phyloP scores from a whole-genome alignment of 2,329 filamentous ascomycete genomes.

The Calonectria pseudoreteaudii region DNA sequence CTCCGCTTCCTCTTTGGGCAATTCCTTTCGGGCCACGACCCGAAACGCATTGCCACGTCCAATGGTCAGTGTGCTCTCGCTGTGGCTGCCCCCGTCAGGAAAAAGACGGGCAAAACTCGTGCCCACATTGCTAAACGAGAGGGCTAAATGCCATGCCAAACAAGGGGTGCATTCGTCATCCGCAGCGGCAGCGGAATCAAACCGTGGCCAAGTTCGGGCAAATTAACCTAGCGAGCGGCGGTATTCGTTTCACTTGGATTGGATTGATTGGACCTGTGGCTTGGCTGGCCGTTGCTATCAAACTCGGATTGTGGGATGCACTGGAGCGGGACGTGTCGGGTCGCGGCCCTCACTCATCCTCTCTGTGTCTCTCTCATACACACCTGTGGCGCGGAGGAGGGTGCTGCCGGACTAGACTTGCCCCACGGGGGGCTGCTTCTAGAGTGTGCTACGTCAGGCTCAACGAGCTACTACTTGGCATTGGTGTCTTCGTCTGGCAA shows the following conservation, averaged over 20 bases:
- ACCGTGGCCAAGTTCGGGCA: neutral
- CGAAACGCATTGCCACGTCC: neutral
- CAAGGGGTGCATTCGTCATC: constrained; percentile 5
- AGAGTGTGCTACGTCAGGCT: neutral
- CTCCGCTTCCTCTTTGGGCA: neutral
- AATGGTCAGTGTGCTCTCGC: neutral
- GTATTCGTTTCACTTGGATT: neutral
- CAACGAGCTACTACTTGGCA: neutral
- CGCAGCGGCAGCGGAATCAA: neutral
- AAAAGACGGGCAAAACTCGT: neutral
- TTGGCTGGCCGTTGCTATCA: neutral
- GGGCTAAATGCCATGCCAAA: neutral
- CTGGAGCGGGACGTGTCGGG: neutral
- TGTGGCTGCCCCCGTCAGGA: neutral
- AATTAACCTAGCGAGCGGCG: constrained; percentile 2
- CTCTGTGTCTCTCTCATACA: neutral
- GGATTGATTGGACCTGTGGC: neutral
- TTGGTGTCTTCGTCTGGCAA: neutral
- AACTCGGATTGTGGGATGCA: neutral
- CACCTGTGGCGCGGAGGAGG: neutral
- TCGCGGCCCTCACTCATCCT: neutral
- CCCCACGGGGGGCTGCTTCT: neutral
- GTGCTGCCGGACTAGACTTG: neutral
- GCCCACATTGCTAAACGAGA: constrained; percentile 5
- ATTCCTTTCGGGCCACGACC: constrained; percentile 4